Evolutionary conservation across 345 rosid genomes (phyloP).

Genomic region (Nasturtium officinale): DNA sequence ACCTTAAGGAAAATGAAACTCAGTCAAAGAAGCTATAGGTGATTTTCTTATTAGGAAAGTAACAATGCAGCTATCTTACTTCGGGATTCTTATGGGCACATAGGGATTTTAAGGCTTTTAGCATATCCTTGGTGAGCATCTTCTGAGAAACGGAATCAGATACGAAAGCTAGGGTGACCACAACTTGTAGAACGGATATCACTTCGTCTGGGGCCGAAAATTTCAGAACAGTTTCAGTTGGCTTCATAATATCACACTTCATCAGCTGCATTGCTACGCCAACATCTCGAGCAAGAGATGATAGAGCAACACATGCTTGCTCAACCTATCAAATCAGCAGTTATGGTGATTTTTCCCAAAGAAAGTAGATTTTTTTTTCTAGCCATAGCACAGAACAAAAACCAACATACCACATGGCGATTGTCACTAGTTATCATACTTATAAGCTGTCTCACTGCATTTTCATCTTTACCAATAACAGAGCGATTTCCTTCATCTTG

Average conservation of each 20-base stretch:
- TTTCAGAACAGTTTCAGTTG: conserved; percentile 82
- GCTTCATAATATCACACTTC: conserved; percentile 98
- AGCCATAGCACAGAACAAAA: conserved; percentile 29
- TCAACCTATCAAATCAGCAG: conserved; percentile 67
- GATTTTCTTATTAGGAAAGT: conserved; percentile 17
- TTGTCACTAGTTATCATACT: conserved; percentile 98
- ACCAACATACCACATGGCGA: conserved; percentile 75
- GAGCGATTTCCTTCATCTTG: conserved; percentile 90
- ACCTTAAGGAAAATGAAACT: conserved; percentile 57
- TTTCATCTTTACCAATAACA: conserved; percentile 96
- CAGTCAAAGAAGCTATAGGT: conserved; percentile 24
- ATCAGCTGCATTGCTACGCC: conserved; percentile 89
- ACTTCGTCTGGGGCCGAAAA: conserved; percentile 76
- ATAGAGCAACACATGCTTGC: conserved; percentile 95
- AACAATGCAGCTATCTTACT: conserved; percentile 51
- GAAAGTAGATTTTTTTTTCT: background rate
- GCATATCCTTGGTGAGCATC: conserved; percentile 85
- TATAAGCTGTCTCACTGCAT: conserved; percentile 97
- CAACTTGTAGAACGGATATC: conserved; percentile 87
- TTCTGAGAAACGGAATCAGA: conserved; percentile 89
- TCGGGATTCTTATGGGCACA: conserved; percentile 85
- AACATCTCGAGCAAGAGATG: conserved; percentile 90
- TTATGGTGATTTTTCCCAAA: conserved; percentile 35
- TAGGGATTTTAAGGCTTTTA: conserved; percentile 73
- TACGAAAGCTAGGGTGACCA: conserved; percentile 78